Evolutionary conservation across 2,329 filamentous ascomycete genomes (phyloP).

Genomic region (Bisporella sp.): DNA sequence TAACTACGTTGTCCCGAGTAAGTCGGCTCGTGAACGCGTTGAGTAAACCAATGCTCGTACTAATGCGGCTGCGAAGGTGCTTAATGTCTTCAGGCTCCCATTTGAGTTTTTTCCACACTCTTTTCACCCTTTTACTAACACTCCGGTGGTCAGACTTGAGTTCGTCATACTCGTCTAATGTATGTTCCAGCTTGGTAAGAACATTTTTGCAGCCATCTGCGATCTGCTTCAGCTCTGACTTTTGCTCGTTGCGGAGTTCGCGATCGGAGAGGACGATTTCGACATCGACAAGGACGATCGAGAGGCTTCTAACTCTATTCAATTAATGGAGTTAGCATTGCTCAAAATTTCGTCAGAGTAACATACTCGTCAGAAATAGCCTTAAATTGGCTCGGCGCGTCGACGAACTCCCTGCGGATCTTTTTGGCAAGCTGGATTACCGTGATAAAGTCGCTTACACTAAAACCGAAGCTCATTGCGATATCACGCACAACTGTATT

Average conservation of each 20-base stretch:
- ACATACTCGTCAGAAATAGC: slow-evolving; percentile 14
- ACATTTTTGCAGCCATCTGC: slow-evolving; percentile 9
- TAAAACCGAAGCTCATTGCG: slow-evolving; percentile 17
- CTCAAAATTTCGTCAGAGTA: not conserved
- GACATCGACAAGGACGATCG: slow-evolving; percentile 18
- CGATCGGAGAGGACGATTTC: slow-evolving; percentile 12
- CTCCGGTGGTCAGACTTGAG: not conserved
- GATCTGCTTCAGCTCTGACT: slow-evolving; percentile 13
- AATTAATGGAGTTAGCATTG: not conserved
- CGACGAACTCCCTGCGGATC: slow-evolving; percentile 13
- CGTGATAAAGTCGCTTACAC: slow-evolving; percentile 15
- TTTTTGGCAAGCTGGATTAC: slow-evolving; percentile 13
- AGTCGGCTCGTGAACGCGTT: not conserved
- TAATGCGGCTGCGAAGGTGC: not conserved
- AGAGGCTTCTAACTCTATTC: slow-evolving; percentile 10
- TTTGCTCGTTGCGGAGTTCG: slow-evolving; percentile 10
- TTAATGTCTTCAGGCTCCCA: not conserved
- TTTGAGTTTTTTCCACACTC: not conserved
- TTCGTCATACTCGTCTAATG: slow-evolving; percentile 3
- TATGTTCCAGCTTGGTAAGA: slow-evolving; percentile 4
- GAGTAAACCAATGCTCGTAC: not conserved
- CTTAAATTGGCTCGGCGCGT: not conserved
- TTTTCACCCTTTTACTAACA: not conserved
- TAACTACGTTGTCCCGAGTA: not conserved
- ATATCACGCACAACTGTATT: not conserved